phyloP scores from a whole-genome alignment of 2,329 filamentous ascomycete species.

The Monosporascus ibericus region DNA sequence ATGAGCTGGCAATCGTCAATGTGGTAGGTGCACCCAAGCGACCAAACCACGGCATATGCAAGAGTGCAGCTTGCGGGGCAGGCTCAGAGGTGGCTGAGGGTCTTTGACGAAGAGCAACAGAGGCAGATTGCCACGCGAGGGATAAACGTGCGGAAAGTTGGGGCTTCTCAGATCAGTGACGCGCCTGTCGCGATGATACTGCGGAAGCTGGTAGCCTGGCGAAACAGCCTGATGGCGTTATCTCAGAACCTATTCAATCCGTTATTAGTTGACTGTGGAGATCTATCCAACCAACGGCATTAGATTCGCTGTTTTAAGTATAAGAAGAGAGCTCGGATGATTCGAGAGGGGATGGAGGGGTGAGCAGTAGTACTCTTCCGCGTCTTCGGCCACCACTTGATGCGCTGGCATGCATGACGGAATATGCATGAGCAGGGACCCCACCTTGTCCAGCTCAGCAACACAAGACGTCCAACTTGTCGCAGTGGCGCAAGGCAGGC shows the following conservation, averaged over 20 bases:
- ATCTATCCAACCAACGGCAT: constrained; percentile 38
- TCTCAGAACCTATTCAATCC: constrained; percentile 25
- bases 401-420: constrained; percentile 56
- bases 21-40: constrained; percentile 47
- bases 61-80: constrained; percentile 40
- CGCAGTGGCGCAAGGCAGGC: constrained; percentile 27
- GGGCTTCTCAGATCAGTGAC: constrained; percentile 19
- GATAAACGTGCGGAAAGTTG: constrained; percentile 11
- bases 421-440: constrained; percentile 46
- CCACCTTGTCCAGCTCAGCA: constrained; percentile 39
- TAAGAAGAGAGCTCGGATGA: constrained; percentile 31
- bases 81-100: constrained; percentile 40
- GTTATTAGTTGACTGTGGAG: constrained; percentile 25
- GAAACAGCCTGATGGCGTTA: constrained; percentile 25
- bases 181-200: constrained; percentile 20
- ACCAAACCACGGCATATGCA: constrained; percentile 54
- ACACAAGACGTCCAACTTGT: constrained; percentile 23
- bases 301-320: constrained; percentile 34
- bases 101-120: constrained; percentile 17
- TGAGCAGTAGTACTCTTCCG: constrained; percentile 30
- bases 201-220: constrained; percentile 27
- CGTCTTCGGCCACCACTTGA: constrained; percentile 41
- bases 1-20: constrained; percentile 55
- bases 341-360: constrained; percentile 24
- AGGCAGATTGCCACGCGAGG: constrained; percentile 17